Conservation (phyloP, 305 asterid species). For the Rubia balearica region DNA sequence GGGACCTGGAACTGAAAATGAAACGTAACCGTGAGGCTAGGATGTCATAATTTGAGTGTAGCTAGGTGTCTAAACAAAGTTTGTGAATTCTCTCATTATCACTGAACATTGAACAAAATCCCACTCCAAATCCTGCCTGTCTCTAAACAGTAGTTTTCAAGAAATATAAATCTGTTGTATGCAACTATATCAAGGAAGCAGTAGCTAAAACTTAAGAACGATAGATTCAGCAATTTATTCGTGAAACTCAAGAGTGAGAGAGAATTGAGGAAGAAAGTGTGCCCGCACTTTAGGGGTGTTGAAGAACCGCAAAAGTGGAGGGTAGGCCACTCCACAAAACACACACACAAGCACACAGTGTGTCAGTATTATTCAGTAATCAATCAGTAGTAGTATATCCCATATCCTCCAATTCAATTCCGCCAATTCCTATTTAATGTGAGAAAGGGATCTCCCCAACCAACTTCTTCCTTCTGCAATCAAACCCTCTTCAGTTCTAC, state of each 20-base stretch:
- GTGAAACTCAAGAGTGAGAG: no score
- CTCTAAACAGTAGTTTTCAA: background rate
- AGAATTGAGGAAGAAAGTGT: slow-evolving; percentile 10
- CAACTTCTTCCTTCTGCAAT: slow-evolving; percentile 14
- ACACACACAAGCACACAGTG: background rate
- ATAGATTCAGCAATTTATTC: no score
- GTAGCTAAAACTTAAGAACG: no score
- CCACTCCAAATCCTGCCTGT: slow-evolving; percentile 11
- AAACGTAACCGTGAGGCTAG: background rate
- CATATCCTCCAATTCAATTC: no score
- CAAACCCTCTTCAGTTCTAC: background rate
- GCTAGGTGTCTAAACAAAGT: slow-evolving; percentile 15
- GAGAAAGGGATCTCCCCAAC: slow-evolving; percentile 10
- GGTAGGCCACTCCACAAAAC: slow-evolving; percentile 6
- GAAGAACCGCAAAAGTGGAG: slow-evolving; percentile 9
- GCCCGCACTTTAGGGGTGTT: slow-evolving; percentile 26
- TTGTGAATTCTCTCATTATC: slow-evolving; percentile 5
- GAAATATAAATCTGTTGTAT: background rate
- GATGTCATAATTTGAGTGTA: slow-evolving; percentile 1
- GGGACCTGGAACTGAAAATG: background rate
- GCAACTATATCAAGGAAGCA: background rate
- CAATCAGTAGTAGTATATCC: slow-evolving; percentile 3
- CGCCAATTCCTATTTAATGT: slow-evolving; percentile 4
- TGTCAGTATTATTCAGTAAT: background rate
- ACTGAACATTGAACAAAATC: background rate